These are phyloP conservation scores for Aspergillus diversus DNA, from an alignment of 495 filamentous ascomycete genomes.

Conservation along the genomic window DNA sequence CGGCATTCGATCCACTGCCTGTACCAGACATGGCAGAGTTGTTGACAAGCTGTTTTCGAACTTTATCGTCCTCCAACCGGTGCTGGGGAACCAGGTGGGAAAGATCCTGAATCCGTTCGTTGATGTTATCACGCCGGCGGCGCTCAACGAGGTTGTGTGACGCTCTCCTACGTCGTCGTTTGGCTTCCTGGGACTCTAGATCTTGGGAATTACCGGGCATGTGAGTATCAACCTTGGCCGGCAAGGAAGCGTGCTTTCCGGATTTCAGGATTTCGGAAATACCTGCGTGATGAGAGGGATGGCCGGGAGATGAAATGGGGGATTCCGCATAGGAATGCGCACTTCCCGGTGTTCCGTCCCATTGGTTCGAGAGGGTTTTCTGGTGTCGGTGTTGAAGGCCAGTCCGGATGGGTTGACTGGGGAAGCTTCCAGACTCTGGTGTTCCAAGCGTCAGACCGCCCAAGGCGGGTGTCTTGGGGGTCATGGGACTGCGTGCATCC, in stretches of 20 bases:
- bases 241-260: constrained; percentile 70
- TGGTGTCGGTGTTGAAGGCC: constrained; percentile 69
- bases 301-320: constrained; percentile 71
- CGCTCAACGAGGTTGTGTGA: constrained; percentile 97
- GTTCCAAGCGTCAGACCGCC: constrained; percentile 61
- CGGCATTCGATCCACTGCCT: constrained; percentile 70
- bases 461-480: constrained; percentile 72
- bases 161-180: constrained; percentile 84
- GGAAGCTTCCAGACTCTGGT: constrained; percentile 69
- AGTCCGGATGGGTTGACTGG: constrained; percentile 74
- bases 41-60: constrained; percentile 90
- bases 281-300: constrained; percentile 59
- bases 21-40: constrained; percentile 85
- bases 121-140: constrained; percentile 95
- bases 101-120: constrained; percentile 95
- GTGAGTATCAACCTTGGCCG: constrained; percentile 66
- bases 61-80: constrained; percentile 94
- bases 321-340: constrained; percentile 79
- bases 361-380: constrained; percentile 80
- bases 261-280: constrained; percentile 73
- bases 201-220: constrained; percentile 50
- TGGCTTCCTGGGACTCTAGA: constrained; percentile 85
- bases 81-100: constrained; percentile 91
- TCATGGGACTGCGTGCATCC: constrained; percentile 74
- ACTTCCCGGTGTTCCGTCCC: constrained; percentile 80